phyloP scores from a whole-genome alignment of 2,329 filamentous ascomycete species.

The Colletotrichum magnum region DNA sequence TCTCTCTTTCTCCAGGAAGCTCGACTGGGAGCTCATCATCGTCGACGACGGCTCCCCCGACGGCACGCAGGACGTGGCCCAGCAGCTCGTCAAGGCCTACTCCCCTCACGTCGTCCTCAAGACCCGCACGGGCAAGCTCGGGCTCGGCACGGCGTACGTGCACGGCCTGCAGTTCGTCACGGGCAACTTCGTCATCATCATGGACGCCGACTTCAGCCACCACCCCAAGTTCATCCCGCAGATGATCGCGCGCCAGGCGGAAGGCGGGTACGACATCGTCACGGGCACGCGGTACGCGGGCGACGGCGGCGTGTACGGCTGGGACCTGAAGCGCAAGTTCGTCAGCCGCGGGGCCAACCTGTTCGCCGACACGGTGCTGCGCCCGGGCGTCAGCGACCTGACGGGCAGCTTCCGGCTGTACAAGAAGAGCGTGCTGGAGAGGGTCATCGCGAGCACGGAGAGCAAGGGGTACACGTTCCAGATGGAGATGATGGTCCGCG shows the following conservation, averaged over 20 bases:
- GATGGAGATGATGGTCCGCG: conserved; percentile 99
- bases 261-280: conserved; percentile 91
- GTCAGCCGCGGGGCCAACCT: conserved; percentile 91
- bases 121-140: conserved; percentile 92
- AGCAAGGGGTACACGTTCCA: conserved; percentile 99
- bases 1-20: conserved; percentile 70
- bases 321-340: conserved; percentile 93
- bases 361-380: conserved; percentile 93
- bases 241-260: conserved; percentile 88
- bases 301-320: conserved; percentile 91
- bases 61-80: conserved; percentile 90
- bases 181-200: conserved; percentile 98
- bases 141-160: conserved; percentile 96
- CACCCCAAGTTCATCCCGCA: conserved; percentile 98
- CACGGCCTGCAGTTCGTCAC: conserved; percentile 91
- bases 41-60: conserved; percentile 98
- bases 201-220: conserved; percentile 99
- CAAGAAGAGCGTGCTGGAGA: conserved; percentile 89
- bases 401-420: conserved; percentile 96
- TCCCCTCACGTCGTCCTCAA: conserved; percentile 84
- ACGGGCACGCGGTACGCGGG: conserved; percentile 95
- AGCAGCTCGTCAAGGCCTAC: conserved; percentile 92
- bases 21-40: conserved; percentile 98
- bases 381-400: conserved; percentile 94
- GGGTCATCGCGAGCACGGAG: conserved; percentile 91